Percentiles rank a stretch among this genome's conserved stretches.
phyloP scores from a whole-genome alignment of 106 monocot genomes.

The Xerophyta viscosa region DNA sequence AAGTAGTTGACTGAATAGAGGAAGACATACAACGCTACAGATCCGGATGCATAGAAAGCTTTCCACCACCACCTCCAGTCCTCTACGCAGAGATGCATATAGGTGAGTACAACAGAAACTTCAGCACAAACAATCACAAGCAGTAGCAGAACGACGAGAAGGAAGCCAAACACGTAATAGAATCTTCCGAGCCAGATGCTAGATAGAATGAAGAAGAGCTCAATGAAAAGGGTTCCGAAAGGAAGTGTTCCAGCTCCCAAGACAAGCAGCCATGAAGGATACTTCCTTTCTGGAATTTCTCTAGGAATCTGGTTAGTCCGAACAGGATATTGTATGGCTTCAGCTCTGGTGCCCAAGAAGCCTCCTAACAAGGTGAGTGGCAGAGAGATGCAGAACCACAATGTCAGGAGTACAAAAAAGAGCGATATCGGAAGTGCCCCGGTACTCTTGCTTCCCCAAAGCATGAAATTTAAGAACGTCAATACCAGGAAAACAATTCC shows the following conservation, averaged over 20 bases:
- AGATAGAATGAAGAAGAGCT: conserved; percentile 64
- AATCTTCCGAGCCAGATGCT: conserved; percentile 70
- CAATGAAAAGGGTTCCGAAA: conserved; percentile 60
- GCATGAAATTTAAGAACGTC: conserved; percentile 47
- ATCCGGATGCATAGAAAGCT: conserved; percentile 58
- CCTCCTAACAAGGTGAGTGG: conserved; percentile 60
- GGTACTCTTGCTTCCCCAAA: conserved; percentile 57
- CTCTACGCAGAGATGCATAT: conserved; percentile 70
- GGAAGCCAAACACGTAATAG: conserved; percentile 69
- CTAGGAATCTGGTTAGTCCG: conserved; percentile 72
- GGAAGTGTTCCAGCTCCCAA: conserved; percentile 56
- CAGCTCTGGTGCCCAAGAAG: conserved; percentile 53
- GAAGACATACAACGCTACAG: conserved; percentile 59
- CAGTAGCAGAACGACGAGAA: conserved; percentile 46
- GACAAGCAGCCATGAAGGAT: conserved; percentile 61
- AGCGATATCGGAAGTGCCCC: conserved; percentile 55
- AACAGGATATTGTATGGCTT: conserved; percentile 38
- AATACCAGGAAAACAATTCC: conserved; percentile 45
- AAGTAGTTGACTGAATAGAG: conserved; percentile 63
- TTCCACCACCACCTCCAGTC: conserved; percentile 89
- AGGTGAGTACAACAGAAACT: conserved; percentile 58
- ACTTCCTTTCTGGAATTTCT: conserved; percentile 50
- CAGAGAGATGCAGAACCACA: conserved; percentile 67
- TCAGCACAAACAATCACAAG: conserved; percentile 59
- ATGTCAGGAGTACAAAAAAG: conserved; percentile 35